Percentiles rank a stretch among this genome's conserved stretches.
Conservation (phyloP, 371 early-diverging fungal species). For the Encephalitozoon romaleae region DNA sequence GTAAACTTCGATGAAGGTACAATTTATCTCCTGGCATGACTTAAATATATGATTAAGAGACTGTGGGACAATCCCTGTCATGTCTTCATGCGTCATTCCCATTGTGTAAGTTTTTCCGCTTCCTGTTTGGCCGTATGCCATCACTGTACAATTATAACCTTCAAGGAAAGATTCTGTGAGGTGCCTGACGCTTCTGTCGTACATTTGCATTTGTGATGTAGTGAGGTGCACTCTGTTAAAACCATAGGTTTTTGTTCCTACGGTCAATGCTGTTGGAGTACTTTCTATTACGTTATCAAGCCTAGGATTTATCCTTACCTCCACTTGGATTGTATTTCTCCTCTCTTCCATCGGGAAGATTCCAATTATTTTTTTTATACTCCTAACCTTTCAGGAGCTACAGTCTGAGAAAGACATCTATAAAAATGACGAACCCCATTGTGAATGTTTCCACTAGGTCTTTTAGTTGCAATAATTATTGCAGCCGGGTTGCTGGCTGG, state of each 20-base stretch:
- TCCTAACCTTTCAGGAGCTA: not conserved
- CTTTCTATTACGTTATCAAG: conserved; percentile 18
- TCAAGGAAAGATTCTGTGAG: conserved; percentile 30
- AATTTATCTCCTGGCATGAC: conserved; percentile 42
- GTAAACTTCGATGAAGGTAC: conserved; percentile 75
- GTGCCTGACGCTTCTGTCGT: conserved; percentile 8
- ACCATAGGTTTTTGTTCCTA: conserved; percentile 29
- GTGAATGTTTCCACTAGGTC: not conserved
- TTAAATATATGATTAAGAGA: conserved; percentile 44
- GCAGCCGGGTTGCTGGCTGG: not conserved
- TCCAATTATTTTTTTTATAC: conserved; percentile 10
- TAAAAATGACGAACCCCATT: not conserved
- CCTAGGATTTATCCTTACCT: conserved; percentile 42
- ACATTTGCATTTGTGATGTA: conserved; percentile 30
- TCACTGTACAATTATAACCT: conserved; percentile 47
- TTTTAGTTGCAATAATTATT: not conserved
- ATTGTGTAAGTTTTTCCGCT: conserved; percentile 96
- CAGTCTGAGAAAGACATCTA: not conserved
- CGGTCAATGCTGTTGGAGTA: not conserved
- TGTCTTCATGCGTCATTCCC: conserved; percentile 71
- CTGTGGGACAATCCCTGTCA: conserved; percentile 47
- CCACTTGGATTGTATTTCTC: conserved; percentile 35
- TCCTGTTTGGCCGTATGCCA: conserved; percentile 70
- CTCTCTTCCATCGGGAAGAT: not conserved
- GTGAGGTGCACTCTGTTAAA: conserved; percentile 31